Evolutionary conservation across 73 alveolate species (phyloP).

Genomic region (Paramecium caudatum): DNA sequence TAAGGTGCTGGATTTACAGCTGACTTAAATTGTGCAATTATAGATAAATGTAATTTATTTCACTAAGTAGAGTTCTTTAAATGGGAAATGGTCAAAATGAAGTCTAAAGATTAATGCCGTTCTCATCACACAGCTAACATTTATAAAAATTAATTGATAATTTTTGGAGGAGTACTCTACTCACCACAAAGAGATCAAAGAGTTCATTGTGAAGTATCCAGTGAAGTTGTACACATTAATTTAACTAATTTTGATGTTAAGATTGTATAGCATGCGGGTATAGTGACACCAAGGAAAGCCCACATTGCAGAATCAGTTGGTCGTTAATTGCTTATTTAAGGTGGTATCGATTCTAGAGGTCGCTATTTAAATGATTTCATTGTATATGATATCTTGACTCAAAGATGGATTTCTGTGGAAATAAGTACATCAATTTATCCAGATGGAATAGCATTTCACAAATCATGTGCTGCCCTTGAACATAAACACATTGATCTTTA

Average conservation of each 20-base stretch:
- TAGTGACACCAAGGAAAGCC: constrained; percentile 33
- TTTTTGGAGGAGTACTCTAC: constrained; percentile 16
- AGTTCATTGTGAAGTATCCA: not conserved
- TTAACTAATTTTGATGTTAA: constrained; percentile 5
- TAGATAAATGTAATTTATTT: not conserved
- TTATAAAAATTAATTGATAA: not conserved
- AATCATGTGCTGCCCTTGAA: constrained; percentile 21
- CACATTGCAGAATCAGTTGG: constrained; percentile 37
- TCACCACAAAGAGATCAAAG: not conserved
- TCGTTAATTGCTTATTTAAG: not conserved
- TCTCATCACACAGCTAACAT: constrained; percentile 36
- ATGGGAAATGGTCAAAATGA: constrained; percentile 5
- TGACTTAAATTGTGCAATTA: constrained; percentile 16
- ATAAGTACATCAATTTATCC: not conserved
- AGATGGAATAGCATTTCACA: constrained; percentile 52
- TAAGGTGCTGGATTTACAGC: not conserved
- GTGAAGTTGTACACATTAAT: constrained; percentile 18
- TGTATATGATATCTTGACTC: constrained; percentile 22
- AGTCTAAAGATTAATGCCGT: not conserved
- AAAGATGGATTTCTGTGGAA: not conserved
- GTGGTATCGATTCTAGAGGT: constrained; percentile 9
- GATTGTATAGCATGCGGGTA: constrained; percentile 5
- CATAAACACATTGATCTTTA: constrained; percentile 20
- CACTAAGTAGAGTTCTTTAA: not conserved
- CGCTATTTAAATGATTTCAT: constrained; percentile 29